Conservation (phyloP, 441 rosid genomes). For the Euphorbia celastroides region DNA sequence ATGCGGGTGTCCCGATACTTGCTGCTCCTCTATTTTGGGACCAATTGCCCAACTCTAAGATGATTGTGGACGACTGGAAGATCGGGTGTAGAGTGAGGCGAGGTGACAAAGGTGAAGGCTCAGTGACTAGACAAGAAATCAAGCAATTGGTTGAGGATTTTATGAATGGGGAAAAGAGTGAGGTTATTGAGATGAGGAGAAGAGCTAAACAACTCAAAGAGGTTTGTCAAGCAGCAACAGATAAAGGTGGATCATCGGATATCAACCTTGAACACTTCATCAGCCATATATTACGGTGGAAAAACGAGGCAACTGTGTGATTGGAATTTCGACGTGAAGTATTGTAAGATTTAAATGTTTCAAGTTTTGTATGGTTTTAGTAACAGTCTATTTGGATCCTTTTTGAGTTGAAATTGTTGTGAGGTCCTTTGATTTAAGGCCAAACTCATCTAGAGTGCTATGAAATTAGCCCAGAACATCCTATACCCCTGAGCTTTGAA, state of each 20-base stretch:
- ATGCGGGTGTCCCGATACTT: not conserved
- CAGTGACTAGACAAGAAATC: not conserved
- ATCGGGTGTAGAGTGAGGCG: not conserved
- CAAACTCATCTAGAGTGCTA: too few relatives aligned
- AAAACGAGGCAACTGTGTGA: too few relatives aligned
- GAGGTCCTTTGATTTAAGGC: too few relatives aligned
- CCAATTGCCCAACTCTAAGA: not conserved
- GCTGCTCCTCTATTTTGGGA: slow-evolving; percentile 3
- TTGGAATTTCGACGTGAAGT: too few relatives aligned
- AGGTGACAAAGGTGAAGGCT: not conserved
- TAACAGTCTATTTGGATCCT: too few relatives aligned
- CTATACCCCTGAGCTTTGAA: too few relatives aligned
- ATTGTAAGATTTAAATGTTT: too few relatives aligned
- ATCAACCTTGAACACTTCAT: not conserved
- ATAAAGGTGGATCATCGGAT: not conserved
- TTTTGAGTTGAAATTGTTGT: too few relatives aligned
- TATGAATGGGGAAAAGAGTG: not conserved
- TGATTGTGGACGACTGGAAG: not conserved
- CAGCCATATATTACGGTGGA: not conserved
- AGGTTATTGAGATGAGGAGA: not conserved
- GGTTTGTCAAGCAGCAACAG: not conserved
- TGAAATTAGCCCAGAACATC: too few relatives aligned
- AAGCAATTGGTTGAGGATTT: not conserved
- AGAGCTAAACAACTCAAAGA: not conserved
- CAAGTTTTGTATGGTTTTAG: too few relatives aligned